Percentiles rank a stretch among this genome's conserved stretches.
phyloP scores from a whole-genome alignment of 495 filamentous ascomycete genomes.

The Haplographium delicatum region DNA sequence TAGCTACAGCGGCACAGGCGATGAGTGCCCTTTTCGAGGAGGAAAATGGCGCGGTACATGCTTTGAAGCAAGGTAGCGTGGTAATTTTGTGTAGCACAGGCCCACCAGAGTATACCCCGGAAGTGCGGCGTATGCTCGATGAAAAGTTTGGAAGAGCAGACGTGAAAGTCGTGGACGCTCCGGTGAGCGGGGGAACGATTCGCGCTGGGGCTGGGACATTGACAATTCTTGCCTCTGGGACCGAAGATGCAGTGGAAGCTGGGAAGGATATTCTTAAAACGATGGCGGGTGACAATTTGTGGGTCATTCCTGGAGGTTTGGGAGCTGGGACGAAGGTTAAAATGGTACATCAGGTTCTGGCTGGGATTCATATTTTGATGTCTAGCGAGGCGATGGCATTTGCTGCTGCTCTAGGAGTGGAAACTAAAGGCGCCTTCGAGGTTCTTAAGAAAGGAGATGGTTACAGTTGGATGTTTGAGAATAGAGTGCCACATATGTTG shows the following conservation, averaged over 20 bases:
- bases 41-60: constrained; percentile 50
- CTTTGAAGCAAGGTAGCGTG: constrained; percentile 51
- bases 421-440: constrained; percentile 51
- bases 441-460: constrained; percentile 54
- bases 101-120: constrained; percentile 58
- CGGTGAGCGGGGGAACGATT: constrained; percentile 71
- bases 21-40: constrained; percentile 58
- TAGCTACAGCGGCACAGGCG: constrained; percentile 68
- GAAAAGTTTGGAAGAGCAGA: constrained; percentile 53
- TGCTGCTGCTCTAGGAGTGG: constrained; percentile 60
- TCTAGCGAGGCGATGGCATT: constrained; percentile 71
- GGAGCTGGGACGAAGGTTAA: constrained; percentile 84
- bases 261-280: constrained; percentile 56
- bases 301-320: constrained; percentile 67
- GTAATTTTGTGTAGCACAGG: constrained; percentile 74
- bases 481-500: constrained; percentile 65
- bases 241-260: constrained; percentile 49
- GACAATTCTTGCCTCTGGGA: constrained; percentile 73
- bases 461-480: constrained; percentile 79
- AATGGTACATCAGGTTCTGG: constrained; percentile 79
- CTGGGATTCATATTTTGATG: constrained; percentile 68
- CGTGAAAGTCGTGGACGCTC: constrained; percentile 65
- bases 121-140: constrained; percentile 49
- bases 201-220: constrained; percentile 72
- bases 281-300: constrained; percentile 58